Evolutionary conservation across 1,284 basidiomycete genomes (phyloP), one percentile per base, ranked within the genome.

Genomic region (Moniliella sp.): DNA sequence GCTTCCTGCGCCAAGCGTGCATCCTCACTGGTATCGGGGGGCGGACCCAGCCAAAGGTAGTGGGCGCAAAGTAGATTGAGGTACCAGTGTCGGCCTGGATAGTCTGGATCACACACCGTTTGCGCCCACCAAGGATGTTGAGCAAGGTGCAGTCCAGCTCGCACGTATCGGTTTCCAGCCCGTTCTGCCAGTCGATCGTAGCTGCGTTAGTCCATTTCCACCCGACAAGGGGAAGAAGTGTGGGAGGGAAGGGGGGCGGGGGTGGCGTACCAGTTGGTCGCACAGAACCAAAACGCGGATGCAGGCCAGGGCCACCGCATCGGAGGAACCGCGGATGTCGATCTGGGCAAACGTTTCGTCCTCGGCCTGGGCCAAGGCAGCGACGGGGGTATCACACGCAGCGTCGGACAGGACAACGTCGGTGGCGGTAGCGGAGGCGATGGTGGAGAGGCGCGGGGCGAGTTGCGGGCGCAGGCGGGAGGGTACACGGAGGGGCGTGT

Each of bases 31-130:
- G 15, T 36, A n/a, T n/a, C n/a, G n/a, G n/a, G 36, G 76, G 74
- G 15, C 43, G 41, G 30, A 86, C 68, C 13, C 86, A 71, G 29
- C 80, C 82, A 45, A 83, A 78, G 33, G 94, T 66, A 27, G 83
- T 76, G 4, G 82, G 81, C 17, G 88, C 83, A 43, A 82, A 70
- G 62, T 94, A 97, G n/a, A 97, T 81, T 57, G 88, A 94, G 36
- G 88, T 93, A 0, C n/a, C 76, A 0, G 88, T 94, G 62, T 94
- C 84, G 62, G 94, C 84, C 61, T 93, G 82, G 37, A 97, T 91
- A n/a, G 76, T 70, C 62, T 94, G 88, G 26, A 97, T 67, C 15
- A 78, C 70, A 36, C 69, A 69, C 29, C 88, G 78, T 64, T 93
- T 91, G 41, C 81, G 75, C 13, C 81, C 82, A n/a, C 81, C 78